A percentile compares a stretch with the other conserved stretches of the same genome.
Evolutionary conservation across 2,329 filamentous ascomycete species (phyloP).

Genomic region (Basipetospora chlamydospora): DNA sequence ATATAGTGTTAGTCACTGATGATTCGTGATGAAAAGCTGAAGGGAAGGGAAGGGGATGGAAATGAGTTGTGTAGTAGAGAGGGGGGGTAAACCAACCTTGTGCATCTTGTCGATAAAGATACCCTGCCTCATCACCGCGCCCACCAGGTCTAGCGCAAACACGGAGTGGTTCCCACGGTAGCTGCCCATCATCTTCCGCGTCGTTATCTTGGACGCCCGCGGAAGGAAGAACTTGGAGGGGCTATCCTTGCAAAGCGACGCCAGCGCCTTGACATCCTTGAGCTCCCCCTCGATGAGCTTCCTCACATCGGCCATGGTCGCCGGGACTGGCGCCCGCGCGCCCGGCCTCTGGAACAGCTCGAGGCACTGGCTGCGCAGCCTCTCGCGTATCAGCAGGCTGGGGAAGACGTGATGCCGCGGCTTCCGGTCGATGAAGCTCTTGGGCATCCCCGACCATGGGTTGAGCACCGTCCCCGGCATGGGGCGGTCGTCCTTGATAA

Average conservation of each 20-base stretch:
- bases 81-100: slow-evolving; percentile 17
- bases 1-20: no score
- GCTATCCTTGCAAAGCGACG: no score
- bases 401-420: slow-evolving; percentile 28
- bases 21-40: neutral
- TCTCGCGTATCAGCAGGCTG: slow-evolving; percentile 37
- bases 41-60: no score
- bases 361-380: slow-evolving; percentile 27
- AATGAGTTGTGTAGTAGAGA: no score
- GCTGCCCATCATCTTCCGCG: slow-evolving; percentile 53
- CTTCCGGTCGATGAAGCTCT: neutral
- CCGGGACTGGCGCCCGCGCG: no score
- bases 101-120: slow-evolving; percentile 61
- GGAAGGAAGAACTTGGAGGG: slow-evolving; percentile 12
- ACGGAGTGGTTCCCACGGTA: slow-evolving; percentile 55
- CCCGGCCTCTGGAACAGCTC: slow-evolving; percentile 22
- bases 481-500: slow-evolving; percentile 32
- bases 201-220: slow-evolving; percentile 23
- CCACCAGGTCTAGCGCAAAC: slow-evolving; percentile 50
- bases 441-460: slow-evolving; percentile 33
- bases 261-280: no score
- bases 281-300: slow-evolving; percentile 34
- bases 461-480: slow-evolving; percentile 57
- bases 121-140: slow-evolving; percentile 51
- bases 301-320: slow-evolving; percentile 38